These are phyloP conservation scores for Hortaea sp. DNA, from an alignment of 2,329 filamentous ascomycete genomes.

Conservation along the genomic window DNA sequence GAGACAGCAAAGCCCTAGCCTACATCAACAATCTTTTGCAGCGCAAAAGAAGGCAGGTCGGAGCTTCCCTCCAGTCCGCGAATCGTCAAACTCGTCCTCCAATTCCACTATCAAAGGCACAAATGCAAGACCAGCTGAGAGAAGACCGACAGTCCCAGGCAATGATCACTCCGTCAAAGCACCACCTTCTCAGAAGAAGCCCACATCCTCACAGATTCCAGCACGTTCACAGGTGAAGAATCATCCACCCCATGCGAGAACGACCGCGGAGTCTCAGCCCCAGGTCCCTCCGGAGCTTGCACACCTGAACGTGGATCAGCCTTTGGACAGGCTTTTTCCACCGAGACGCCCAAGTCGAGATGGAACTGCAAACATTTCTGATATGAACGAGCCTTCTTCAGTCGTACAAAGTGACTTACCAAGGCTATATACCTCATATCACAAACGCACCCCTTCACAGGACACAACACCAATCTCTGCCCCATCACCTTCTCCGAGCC, in stretches of 20 bases:
- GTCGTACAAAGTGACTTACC: conserved; percentile 48
- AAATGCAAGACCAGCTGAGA: too few relatives aligned
- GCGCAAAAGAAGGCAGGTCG: conserved; percentile 36
- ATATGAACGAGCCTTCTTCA: conserved; percentile 39
- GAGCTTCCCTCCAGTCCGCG: conserved; percentile 43
- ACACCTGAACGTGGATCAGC: conserved; percentile 52
- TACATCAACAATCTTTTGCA: conserved; percentile 50
- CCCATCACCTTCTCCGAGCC: conserved; percentile 25
- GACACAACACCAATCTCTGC: conserved; percentile 28
- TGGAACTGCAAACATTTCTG: conserved; percentile 33
- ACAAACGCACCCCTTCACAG: conserved; percentile 41
- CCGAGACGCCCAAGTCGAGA: conserved; percentile 35
- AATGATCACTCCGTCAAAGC: too few relatives aligned
- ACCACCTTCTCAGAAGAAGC: too few relatives aligned
- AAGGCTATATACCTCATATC: conserved; percentile 36
- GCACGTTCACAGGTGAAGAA: too few relatives aligned
- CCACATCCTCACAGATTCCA: too few relatives aligned
- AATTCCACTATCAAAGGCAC: conserved; percentile 30
- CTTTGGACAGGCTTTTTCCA: conserved; percentile 34
- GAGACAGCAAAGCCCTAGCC: conserved; percentile 45
- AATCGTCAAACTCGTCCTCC: conserved; percentile 63
- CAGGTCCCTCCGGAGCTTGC: conserved; percentile 28
- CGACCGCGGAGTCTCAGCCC: background rate
- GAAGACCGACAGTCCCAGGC: too few relatives aligned
- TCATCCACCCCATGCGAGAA: background rate